Conservation (phyloP, 169 alveolate species). For the Sarcocystis neurona region DNA sequence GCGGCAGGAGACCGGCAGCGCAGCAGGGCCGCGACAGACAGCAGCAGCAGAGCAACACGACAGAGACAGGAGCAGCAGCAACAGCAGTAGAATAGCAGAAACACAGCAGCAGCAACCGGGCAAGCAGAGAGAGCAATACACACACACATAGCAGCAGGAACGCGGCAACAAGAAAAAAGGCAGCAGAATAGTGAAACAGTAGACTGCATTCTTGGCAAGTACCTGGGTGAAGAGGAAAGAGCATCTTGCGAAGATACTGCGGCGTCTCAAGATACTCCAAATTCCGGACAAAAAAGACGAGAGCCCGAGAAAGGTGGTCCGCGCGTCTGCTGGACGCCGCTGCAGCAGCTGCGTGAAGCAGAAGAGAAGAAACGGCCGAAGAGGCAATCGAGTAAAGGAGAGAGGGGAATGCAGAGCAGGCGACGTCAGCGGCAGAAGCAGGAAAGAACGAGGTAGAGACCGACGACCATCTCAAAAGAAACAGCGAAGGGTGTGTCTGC, state of each 20-base stretch:
- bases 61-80: too few species aligned
- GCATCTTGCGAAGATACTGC: slow-evolving; percentile 92
- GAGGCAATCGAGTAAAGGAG: not conserved
- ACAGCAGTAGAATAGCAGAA: not conserved
- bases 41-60: too few species aligned
- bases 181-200: not conserved
- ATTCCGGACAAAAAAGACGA: slow-evolving; percentile 90
- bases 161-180: not conserved
- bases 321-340: not conserved
- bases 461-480: not conserved
- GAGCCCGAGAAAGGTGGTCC: slow-evolving; percentile 69
- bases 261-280: slow-evolving; percentile 98
- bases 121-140: not conserved
- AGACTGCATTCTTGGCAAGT: not conserved
- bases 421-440: not conserved
- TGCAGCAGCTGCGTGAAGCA: not conserved
- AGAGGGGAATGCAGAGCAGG: not conserved
- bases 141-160: not conserved
- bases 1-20: too few species aligned
- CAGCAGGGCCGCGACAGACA: too few species aligned
- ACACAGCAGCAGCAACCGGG: not conserved
- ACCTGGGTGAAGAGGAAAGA: slow-evolving; percentile 79
- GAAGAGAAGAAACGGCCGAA: not conserved
- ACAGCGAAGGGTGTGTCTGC: not conserved
- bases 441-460: not conserved